Conservation (phyloP, 192 early-diverging fungal genomes). For the Entrophospora sp. region DNA sequence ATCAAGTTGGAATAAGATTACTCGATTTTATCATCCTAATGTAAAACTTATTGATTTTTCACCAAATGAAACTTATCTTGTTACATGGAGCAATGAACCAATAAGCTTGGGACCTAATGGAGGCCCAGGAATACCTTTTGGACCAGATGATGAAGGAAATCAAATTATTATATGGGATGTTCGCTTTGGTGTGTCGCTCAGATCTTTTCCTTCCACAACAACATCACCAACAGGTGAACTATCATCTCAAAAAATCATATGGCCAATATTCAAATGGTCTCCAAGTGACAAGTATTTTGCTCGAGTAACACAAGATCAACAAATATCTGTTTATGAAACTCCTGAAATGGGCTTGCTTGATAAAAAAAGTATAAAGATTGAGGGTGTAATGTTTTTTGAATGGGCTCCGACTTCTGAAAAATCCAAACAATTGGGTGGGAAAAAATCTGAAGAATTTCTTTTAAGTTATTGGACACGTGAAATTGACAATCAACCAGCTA, state of each 20-base stretch:
- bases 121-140: slow-evolving; percentile 59
- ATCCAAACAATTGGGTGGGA: slow-evolving; percentile 12
- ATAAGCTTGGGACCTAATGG: slow-evolving; percentile 61
- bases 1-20: slow-evolving; percentile 79
- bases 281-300: slow-evolving; percentile 92
- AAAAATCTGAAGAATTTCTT: slow-evolving; percentile 51
- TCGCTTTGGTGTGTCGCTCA: slow-evolving; percentile 71
- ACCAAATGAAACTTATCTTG: slow-evolving; percentile 89
- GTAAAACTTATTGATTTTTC: slow-evolving; percentile 89
- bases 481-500: slow-evolving; percentile 89
- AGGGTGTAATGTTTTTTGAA: slow-evolving; percentile 67
- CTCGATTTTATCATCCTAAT: slow-evolving; percentile 83
- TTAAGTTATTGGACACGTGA: slow-evolving; percentile 96
- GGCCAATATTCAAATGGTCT: slow-evolving; percentile 98
- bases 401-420: slow-evolving; percentile 53
- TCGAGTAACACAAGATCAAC: slow-evolving; percentile 61
- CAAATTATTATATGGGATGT: slow-evolving; percentile 87
- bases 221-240: slow-evolving; percentile 27
- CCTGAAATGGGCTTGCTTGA: slow-evolving; percentile 86
- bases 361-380: slow-evolving; percentile 88
- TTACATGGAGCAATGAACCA: slow-evolving; percentile 85
- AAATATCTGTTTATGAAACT: slow-evolving; percentile 88
- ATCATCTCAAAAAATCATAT: slow-evolving; percentile 55
- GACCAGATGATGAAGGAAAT: slow-evolving; percentile 61
- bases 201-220: slow-evolving; percentile 65